These are phyloP conservation scores for Trypanosoma lewisi DNA, from an alignment of 208 protist species.

Conservation along the genomic window DNA sequence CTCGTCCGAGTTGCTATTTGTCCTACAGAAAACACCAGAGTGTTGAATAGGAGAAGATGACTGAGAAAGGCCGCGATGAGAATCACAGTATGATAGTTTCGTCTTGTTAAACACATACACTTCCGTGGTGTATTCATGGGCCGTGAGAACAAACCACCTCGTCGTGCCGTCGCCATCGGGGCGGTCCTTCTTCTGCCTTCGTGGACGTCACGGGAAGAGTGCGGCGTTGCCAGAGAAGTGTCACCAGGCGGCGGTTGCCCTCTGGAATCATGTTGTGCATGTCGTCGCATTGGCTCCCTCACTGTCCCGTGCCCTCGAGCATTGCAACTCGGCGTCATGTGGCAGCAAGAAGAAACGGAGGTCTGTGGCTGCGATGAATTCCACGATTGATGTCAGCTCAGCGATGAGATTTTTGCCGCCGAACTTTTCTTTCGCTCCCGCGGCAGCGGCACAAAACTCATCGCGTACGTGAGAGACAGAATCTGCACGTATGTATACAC, in stretches of 20 bases:
- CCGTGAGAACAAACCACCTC: not conserved
- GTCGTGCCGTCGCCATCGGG: not conserved
- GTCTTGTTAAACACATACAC: no score
- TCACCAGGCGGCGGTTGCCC: not conserved
- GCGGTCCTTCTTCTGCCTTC: not conserved
- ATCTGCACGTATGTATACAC: no score
- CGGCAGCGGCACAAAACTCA: constrained; percentile 9
- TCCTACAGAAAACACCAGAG: not conserved
- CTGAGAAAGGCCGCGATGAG: no score
- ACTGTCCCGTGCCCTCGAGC: not conserved
- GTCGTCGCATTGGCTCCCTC: not conserved
- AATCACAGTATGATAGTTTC: no score
- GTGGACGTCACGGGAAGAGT: not conserved
- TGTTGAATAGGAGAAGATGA: not conserved
- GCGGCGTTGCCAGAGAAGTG: not conserved
- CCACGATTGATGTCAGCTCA: not conserved
- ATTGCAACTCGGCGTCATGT: not conserved
- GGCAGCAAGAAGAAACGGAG: no score
- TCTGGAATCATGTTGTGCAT: not conserved
- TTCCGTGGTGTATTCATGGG: no score
- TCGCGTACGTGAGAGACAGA: no score
- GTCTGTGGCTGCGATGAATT: not conserved
- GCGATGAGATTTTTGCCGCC: not conserved
- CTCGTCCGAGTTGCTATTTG: not conserved
- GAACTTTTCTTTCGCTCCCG: not conserved